phyloP scores from a whole-genome alignment of 148 eudicot genomes.

The Amaranthus cruentus region DNA sequence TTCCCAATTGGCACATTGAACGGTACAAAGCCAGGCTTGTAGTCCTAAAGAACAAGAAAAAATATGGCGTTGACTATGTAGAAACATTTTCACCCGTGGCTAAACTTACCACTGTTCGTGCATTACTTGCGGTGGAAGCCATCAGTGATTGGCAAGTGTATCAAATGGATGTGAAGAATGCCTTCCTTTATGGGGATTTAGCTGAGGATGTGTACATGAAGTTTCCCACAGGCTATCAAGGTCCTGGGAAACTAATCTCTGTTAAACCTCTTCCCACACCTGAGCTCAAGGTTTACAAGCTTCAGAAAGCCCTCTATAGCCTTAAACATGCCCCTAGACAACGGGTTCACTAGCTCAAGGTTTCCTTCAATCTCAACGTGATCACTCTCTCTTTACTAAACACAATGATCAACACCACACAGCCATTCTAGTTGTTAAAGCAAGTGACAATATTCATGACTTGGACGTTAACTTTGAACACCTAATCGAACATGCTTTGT shows the following conservation, averaged over 20 bases:
- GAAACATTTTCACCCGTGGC: background rate
- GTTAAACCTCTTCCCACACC: too few relatives aligned
- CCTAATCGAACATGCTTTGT: too few relatives aligned
- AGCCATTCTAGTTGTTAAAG: too few relatives aligned
- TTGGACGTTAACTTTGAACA: too few relatives aligned
- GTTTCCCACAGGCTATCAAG: background rate
- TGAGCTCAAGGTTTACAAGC: background rate
- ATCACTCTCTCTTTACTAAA: too few relatives aligned
- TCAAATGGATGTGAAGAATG: slow-evolving; percentile 4
- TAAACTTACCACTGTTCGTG: background rate
- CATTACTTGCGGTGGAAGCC: background rate
- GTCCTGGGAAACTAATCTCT: background rate
- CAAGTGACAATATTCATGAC: too few relatives aligned
- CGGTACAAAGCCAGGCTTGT: background rate
- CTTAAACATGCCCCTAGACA: background rate
- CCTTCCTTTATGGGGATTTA: background rate
- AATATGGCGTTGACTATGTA: too few relatives aligned
- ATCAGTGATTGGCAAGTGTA: background rate
- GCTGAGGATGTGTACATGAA: background rate
- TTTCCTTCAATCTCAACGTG: too few relatives aligned
- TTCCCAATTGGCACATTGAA: background rate
- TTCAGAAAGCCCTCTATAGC: background rate
- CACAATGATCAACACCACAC: too few relatives aligned
- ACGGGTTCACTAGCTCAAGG: too few relatives aligned
- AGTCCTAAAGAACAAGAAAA: too few relatives aligned